Evolutionary conservation across 495 filamentous ascomycete genomes (phyloP).

Genomic region (Penicillium canescens): DNA sequence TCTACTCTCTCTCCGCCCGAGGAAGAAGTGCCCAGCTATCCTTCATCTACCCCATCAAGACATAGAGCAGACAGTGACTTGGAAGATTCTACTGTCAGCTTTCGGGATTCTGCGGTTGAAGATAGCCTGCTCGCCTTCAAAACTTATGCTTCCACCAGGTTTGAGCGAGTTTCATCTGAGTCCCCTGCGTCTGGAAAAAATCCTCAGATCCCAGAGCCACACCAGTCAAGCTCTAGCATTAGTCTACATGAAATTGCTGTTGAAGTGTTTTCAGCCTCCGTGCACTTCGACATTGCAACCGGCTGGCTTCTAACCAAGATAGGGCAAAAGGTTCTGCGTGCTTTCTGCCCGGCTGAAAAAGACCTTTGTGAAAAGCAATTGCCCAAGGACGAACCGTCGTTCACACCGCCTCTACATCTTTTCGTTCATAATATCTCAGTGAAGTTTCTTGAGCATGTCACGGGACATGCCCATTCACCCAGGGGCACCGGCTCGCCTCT

Average conservation of each 20-base stretch:
- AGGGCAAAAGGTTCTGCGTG: conserved; percentile 51
- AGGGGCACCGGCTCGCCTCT: conserved; percentile 11
- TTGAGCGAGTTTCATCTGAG: conserved; percentile 20
- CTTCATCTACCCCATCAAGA: conserved; percentile 4
- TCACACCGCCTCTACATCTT: conserved; percentile 48
- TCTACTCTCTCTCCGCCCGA: conserved; percentile 10
- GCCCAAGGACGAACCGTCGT: conserved; percentile 5
- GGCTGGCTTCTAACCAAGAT: conserved; percentile 66
- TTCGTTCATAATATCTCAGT: conserved; percentile 55
- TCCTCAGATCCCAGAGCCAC: conserved; percentile 1
- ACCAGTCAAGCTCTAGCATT: not conserved
- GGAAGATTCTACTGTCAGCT: conserved; percentile 19
- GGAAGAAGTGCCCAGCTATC: conserved; percentile 4
- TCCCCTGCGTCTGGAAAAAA: conserved; percentile 13
- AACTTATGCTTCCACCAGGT: conserved; percentile 21
- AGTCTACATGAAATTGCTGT: conserved; percentile 46
- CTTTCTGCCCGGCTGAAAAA: conserved; percentile 27
- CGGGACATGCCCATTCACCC: conserved; percentile 36
- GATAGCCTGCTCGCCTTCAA: conserved; percentile 34
- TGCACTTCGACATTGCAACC: conserved; percentile 68
- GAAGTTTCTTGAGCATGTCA: conserved; percentile 65
- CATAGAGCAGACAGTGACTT: conserved; percentile 19
- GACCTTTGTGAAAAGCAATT: conserved; percentile 3
- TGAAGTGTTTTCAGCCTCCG: conserved; percentile 52
- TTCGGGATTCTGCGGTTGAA: conserved; percentile 23